A percentile compares a stretch with the other conserved stretches of the same genome.
phyloP scores from a whole-genome alignment of 352 stramenopile genomes.

The Thalassiosira exigua region DNA sequence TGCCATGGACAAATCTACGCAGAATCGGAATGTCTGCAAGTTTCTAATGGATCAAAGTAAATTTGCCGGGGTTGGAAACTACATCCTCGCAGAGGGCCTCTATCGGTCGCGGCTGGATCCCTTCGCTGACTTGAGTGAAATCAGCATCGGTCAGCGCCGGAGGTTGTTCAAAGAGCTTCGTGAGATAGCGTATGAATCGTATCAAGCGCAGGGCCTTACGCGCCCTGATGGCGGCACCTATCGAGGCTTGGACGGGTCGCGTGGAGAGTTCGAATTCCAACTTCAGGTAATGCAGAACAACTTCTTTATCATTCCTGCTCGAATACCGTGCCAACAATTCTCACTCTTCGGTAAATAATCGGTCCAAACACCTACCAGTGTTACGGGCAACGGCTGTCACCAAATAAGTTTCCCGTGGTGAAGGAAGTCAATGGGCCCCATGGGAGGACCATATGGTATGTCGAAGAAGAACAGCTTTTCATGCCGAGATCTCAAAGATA shows the following conservation, averaged over 20 bases:
- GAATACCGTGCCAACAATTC: no score
- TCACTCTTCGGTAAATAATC: no score
- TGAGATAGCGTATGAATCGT: slow-evolving; percentile 62
- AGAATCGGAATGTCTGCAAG: slow-evolving; percentile 79
- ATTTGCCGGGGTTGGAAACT: slow-evolving; percentile 71
- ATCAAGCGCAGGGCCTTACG: slow-evolving; percentile 66
- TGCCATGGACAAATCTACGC: slow-evolving; percentile 52
- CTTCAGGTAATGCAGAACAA: no score
- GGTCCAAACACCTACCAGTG: no score
- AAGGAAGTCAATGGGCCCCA: slow-evolving; percentile 77
- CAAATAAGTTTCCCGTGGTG: slow-evolving; percentile 64
- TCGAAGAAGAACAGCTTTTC: slow-evolving; percentile 75
- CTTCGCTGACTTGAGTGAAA: slow-evolving; percentile 73
- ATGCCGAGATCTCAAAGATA: slow-evolving; percentile 52
- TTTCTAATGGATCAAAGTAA: slow-evolving; percentile 85
- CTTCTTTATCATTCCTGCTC: no score
- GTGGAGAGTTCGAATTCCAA: slow-evolving; percentile 74
- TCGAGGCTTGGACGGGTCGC: slow-evolving; percentile 52
- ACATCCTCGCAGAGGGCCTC: slow-evolving; percentile 78
- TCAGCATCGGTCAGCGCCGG: slow-evolving; percentile 53
- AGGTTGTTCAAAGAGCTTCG: slow-evolving; percentile 69
- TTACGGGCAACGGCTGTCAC: slow-evolving; percentile 68
- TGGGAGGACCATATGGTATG: slow-evolving; percentile 81
- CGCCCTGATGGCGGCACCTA: slow-evolving; percentile 59
- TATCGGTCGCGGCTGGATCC: slow-evolving; percentile 78